Percentiles rank a stretch among this genome's conserved stretches.
Conservation (phyloP, 306 rosid genomes). For the Gillenia trifoliata region DNA sequence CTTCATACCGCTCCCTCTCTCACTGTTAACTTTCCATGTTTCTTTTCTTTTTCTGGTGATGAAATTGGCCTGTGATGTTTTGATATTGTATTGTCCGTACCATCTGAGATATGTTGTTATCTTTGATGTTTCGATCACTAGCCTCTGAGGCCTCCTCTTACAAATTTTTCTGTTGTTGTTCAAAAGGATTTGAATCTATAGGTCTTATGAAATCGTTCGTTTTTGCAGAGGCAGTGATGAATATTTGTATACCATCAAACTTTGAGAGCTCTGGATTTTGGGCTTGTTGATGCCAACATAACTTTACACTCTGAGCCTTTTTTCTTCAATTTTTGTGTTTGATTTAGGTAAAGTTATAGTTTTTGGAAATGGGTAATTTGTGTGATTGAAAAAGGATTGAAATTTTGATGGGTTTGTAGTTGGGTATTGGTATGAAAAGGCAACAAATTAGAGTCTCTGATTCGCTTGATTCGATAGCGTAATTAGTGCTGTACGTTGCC, state of each 20-base stretch:
- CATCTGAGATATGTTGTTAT: constrained; percentile 24
- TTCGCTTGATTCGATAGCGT: constrained; percentile 5
- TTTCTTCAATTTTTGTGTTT: too few relatives aligned
- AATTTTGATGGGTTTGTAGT: not conserved
- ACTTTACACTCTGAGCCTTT: constrained; percentile 50
- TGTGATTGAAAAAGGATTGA: not conserved
- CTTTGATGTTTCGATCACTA: constrained; percentile 10
- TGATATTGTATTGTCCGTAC: constrained; percentile 40
- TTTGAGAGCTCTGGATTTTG: constrained; percentile 51
- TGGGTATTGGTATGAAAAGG: not conserved
- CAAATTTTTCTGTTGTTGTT: too few relatives aligned
- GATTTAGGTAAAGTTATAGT: not conserved
- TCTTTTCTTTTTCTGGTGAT: not conserved
- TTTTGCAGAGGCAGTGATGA: constrained; percentile 75
- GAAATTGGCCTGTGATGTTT: constrained; percentile 39
- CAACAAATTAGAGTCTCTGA: constrained; percentile 22
- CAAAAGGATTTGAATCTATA: too few relatives aligned
- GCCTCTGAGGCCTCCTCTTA: constrained; percentile 33
- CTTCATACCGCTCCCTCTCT: not conserved
- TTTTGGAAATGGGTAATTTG: not conserved
- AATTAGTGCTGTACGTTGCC: constrained; percentile 21
- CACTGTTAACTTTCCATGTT: accelerated
- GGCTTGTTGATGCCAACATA: constrained; percentile 68
- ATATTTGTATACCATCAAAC: constrained; percentile 77
- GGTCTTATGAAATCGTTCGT: too few relatives aligned